A percentile compares a stretch with the other conserved stretches of the same genome.
phyloP scores from a whole-genome alignment of 768 basidiomycete species.

The Rhodotorula kratochvilovae region DNA sequence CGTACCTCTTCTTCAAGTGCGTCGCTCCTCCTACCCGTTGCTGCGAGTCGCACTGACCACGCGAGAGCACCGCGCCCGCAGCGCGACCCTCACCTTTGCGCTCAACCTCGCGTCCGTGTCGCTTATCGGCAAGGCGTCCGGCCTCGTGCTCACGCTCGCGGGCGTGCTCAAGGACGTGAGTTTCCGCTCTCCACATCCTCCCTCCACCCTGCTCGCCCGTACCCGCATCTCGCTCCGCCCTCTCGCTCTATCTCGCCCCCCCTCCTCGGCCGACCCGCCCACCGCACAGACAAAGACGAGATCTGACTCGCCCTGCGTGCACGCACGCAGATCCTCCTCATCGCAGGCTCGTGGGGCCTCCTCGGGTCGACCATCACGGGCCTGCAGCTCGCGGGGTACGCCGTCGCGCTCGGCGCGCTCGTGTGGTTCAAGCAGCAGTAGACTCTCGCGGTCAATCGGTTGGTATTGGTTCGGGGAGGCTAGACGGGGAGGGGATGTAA shows the following conservation, averaged over 20 bases:
- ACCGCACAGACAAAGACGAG: background rate
- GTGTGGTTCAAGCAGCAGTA: conserved; percentile 21
- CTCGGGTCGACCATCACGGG: conserved; percentile 74
- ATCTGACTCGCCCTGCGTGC: background rate
- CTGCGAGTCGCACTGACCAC: too few species aligned
- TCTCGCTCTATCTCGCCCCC: background rate
- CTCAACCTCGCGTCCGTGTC: conserved; percentile 95
- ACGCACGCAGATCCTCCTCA: conserved; percentile 77
- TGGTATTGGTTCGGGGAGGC: too few species aligned
- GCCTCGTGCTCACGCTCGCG: conserved; percentile 83
- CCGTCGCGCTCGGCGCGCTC: conserved; percentile 70
- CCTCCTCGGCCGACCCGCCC: background rate
- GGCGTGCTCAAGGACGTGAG: conserved; percentile 78
- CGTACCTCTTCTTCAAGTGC: conserved; percentile 45
- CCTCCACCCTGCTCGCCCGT: too few species aligned
- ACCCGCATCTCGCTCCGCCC: background rate
- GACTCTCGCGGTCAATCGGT: rapidly evolving
- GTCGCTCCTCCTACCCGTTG: background rate
- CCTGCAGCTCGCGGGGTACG: conserved; percentile 77
- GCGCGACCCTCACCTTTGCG: conserved; percentile 79
- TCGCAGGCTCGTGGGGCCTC: conserved; percentile 77
- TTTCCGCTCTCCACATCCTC: background rate
- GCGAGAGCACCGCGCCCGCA: conserved; percentile 54
- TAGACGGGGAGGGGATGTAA: too few species aligned
- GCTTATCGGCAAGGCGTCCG: conserved; percentile 80